Evolutionary conservation across 1,284 basidiomycete species (phyloP).

Genomic region (Moniliella sp.): DNA sequence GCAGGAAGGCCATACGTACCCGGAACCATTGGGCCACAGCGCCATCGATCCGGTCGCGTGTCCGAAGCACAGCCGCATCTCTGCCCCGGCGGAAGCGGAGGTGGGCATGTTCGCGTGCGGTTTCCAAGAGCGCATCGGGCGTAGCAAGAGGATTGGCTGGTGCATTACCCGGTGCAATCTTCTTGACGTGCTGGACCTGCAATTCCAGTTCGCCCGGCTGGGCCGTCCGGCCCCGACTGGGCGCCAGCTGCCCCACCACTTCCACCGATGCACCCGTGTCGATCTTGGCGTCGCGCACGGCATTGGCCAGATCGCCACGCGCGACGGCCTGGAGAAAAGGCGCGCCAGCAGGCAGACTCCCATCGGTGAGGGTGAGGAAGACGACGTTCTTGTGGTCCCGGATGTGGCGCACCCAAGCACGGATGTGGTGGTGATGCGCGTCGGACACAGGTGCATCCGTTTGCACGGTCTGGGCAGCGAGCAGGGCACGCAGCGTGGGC

Average conservation of each 20-base stretch:
- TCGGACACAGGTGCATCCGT: too few relatives aligned
- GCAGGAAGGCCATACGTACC: background rate
- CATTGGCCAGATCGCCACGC: conserved; percentile 1
- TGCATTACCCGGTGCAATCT: too few relatives aligned
- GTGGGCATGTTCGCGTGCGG: conserved; percentile 12
- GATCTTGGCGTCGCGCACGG: too few relatives aligned
- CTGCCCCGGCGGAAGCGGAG: conserved; percentile 8
- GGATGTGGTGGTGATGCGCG: conserved; percentile 2
- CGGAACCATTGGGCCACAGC: conserved; percentile 8
- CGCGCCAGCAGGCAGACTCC: conserved; percentile 10
- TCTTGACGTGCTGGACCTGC: too few relatives aligned
- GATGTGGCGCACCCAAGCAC: conserved; percentile 14
- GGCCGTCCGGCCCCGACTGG: conserved; percentile 3
- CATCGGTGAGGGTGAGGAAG: conserved; percentile 23
- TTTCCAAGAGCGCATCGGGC: too few relatives aligned
- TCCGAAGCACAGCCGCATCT: conserved; percentile 9
- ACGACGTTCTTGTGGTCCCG: conserved; percentile 19
- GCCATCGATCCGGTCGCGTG: conserved; percentile 8
- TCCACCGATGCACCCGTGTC: too few relatives aligned
- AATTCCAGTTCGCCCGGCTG: too few relatives aligned
- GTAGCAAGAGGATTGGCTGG: too few relatives aligned
- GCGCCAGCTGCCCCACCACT: too few relatives aligned
- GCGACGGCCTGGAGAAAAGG: conserved; percentile 24
- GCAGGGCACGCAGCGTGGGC: too few relatives aligned
- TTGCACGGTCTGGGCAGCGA: too few relatives aligned